These are phyloP conservation scores for Fusarium illudens DNA, from an alignment of 2,329 filamentous ascomycete genomes.

Conservation along the genomic window DNA sequence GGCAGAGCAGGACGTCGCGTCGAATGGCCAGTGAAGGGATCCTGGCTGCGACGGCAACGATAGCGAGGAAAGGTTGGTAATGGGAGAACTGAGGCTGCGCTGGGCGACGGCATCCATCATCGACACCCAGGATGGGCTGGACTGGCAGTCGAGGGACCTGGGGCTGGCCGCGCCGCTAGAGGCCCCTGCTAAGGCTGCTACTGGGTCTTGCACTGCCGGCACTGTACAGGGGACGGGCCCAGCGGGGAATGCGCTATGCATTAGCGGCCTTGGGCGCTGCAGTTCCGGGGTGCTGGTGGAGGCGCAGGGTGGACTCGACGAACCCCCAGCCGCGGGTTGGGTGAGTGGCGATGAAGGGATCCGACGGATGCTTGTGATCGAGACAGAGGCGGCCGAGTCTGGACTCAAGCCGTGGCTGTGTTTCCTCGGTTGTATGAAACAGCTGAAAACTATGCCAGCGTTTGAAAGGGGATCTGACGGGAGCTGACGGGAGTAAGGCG, in stretches of 20 bases:
- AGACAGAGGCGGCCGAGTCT: slow-evolving; percentile 19
- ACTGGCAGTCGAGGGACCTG: slow-evolving; percentile 11
- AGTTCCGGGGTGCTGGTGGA: slow-evolving; percentile 18
- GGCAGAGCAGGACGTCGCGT: slow-evolving; percentile 26
- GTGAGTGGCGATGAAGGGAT: slow-evolving; percentile 12
- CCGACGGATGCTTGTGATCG: slow-evolving; percentile 3
- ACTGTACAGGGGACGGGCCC: slow-evolving; percentile 32
- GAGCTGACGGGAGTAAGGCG: neutral
- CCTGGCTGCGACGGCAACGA: slow-evolving; percentile 21
- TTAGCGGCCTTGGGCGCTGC: slow-evolving; percentile 28
- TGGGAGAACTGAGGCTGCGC: slow-evolving; percentile 40
- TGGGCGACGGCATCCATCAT: slow-evolving; percentile 40
- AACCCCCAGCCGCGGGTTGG: slow-evolving; percentile 7
- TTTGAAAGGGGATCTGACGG: neutral
- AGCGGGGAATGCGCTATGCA: slow-evolving; percentile 37
- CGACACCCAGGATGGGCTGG: slow-evolving; percentile 15
- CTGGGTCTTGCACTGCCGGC: slow-evolving; percentile 20
- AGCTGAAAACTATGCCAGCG: neutral
- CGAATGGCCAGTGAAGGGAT: slow-evolving; percentile 30
- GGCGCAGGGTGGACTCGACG: slow-evolving; percentile 19
- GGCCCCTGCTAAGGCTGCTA: slow-evolving; percentile 3
- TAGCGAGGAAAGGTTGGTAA: slow-evolving; percentile 33
- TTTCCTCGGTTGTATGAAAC: neutral
- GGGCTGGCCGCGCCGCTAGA: slow-evolving; percentile 3
- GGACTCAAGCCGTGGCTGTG: slow-evolving; percentile 30